Evolutionary conservation across 202 grass and related monocot species (phyloP), one percentile per base, ranked within the genome.

Genomic region (Miscanthus sacchariflorus): DNA sequence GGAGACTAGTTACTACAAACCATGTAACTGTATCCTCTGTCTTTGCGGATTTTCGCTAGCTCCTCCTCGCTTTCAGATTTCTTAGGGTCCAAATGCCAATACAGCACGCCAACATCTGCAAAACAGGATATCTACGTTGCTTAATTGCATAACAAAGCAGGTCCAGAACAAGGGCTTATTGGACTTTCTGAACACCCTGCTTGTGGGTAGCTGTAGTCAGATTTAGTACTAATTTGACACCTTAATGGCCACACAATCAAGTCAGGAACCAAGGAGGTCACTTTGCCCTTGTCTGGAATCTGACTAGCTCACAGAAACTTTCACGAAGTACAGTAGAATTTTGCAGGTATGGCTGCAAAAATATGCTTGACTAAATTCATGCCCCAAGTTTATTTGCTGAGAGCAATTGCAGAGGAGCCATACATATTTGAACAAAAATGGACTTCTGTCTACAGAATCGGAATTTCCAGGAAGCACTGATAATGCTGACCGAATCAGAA

Each of bases 41-140:
- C 88, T 89, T 92, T 90, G 83, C 91, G 91, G 66, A 99, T 99
- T 83, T 95, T 92, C 42, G 82, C 79, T 12, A 99, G 88, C 77
- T 96, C 92, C 73, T 89, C 89, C 54, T 93, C 81, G 12, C 82
- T 93, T 88, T 96, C 92, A 61, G 92, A 42, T 45, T 95, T 92
- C 90, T 95, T 81, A 54, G 96, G 94, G 79, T 99, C 86, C 85
- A 99, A 86, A 49, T 96, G 88, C 96, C 94, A 99, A 76, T 96
- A 92, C 45, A 99, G 30, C 74, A 99, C 70, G n/a, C 94, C 96
- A 80, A 99, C 84, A 56, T 99, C 96, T 96, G 91, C 46, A 90
- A 56, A 70, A 80, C 28, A 85, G 24, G 54, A 15, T 19, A 58
- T 14, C 21, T 67, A 6, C 6, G 19, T 10, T 54, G 28, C 4